phyloP scores from a whole-genome alignment of 2,329 filamentous ascomycete genomes.

The Seiridium unicorne region DNA sequence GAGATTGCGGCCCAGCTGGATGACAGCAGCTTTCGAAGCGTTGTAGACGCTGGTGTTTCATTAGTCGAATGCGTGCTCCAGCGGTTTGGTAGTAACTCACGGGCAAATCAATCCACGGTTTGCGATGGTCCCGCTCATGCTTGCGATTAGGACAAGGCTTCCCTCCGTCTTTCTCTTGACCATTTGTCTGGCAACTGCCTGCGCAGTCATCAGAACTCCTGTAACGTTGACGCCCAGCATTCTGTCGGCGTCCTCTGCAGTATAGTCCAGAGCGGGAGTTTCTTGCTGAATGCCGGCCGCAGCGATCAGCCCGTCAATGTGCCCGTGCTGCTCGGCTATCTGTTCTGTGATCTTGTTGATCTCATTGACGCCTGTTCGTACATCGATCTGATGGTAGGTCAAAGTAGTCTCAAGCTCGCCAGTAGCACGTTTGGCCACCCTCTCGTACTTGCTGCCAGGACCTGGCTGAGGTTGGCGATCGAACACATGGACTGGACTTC shows the following conservation, averaged over 20 bases:
- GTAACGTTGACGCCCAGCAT: constrained; percentile 85
- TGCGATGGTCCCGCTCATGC: constrained; percentile 67
- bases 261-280: constrained; percentile 78
- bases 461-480: constrained; percentile 59
- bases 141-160: constrained; percentile 67
- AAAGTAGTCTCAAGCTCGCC: constrained; percentile 66
- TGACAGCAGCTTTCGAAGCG: constrained; percentile 70
- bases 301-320: constrained; percentile 76
- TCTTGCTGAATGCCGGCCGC: constrained; percentile 77
- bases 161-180: constrained; percentile 55
- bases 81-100: constrained; percentile 39
- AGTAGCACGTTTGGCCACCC: constrained; percentile 61
- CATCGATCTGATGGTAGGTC: constrained; percentile 77
- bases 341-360: constrained; percentile 66
- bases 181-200: constrained; percentile 82
- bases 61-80: not conserved
- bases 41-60: constrained; percentile 62
- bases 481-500: constrained; percentile 57
- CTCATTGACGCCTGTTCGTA: constrained; percentile 62
- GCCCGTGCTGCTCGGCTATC: constrained; percentile 69
- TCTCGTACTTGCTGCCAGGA: constrained; percentile 57
- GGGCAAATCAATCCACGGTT: constrained; percentile 59
- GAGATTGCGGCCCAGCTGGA: constrained; percentile 69
- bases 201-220: constrained; percentile 82
- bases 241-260: constrained; percentile 69